Base-by-base conservation (phyloP, 2,329 filamentous ascomycete genomes). In the Cryphonectria naterciae region DNA sequence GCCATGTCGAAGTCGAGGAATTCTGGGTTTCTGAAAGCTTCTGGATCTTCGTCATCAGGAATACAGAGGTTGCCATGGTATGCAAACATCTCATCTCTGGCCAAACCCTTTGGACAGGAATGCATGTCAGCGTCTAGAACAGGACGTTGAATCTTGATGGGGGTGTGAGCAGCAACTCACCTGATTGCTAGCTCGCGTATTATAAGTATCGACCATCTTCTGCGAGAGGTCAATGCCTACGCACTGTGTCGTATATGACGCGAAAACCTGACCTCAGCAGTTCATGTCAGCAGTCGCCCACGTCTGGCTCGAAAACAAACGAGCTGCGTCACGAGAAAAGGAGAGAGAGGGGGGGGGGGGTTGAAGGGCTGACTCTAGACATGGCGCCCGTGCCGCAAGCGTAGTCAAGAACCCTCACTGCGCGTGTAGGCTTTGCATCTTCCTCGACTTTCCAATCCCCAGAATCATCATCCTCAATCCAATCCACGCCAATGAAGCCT, bases 321-420 rank as follows among this genome's bases (percentile, higher is more conserved):
- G 8, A 22, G 54, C n/a, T 49, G 39, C 41, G 28, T 8, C 25
- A 22, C 46, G 13, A 41, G 43, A 22, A n/a, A 15, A n/a, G n/a
- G n/a, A n/a, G n/a, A n/a, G n/a, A n/a, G n/a, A n/a, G n/a, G n/a
- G 32, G 70, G 5, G 7, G 28, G 80, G 17, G 32, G 17, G 6
- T 25, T 1, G 35, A 4, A 46, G 8, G 17, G 8, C 85, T 74
- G 77, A 92, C 90, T 78, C 86, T 85, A 17, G 91, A 91, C 73
- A 93, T 83, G 68, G 88, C 80, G 2, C 91, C 91, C 7, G 91
- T 90, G 11, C 92, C 92, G 77, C 92, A 94, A 22, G 92, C 92
- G 79, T 94, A 95, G 78, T 95, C 92, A 1, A 94, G 83, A 28
- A 93, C 80, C 62, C 86, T 85, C 58, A 89, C 83, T 69, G 75